Evolutionary conservation across 768 basidiomycete species (phyloP).

Genomic region (Chalciporus chontae): DNA sequence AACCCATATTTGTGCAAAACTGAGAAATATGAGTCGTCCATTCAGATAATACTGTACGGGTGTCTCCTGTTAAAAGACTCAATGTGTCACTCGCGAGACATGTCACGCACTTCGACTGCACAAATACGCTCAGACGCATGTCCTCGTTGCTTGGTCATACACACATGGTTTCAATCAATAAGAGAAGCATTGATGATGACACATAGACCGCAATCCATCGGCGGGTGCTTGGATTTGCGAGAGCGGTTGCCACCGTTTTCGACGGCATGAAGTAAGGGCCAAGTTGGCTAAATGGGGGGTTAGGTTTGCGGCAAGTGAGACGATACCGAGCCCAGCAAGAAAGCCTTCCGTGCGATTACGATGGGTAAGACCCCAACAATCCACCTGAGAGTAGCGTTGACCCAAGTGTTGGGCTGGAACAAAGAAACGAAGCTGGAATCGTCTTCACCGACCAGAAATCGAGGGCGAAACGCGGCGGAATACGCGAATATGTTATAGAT

Average conservation of each 20-base stretch:
- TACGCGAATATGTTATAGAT: constrained; percentile 49
- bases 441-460: constrained; percentile 26
- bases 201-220: constrained; percentile 46
- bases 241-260: constrained; percentile 41
- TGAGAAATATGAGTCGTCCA: constrained; percentile 59
- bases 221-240: constrained; percentile 45
- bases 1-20: constrained; percentile 48
- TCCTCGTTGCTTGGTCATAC: constrained; percentile 30
- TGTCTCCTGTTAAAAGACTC: constrained; percentile 51
- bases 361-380: constrained; percentile 51
- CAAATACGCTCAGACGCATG: constrained; percentile 45
- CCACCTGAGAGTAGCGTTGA: constrained; percentile 46
- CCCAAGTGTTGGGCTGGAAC: constrained; percentile 42
- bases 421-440: constrained; percentile 32
- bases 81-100: neutral
- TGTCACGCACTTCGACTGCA: constrained; percentile 57
- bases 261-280: constrained; percentile 48
- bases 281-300: constrained; percentile 37
- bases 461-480: constrained; percentile 48
- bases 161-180: constrained; percentile 39
- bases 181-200: constrained; percentile 42
- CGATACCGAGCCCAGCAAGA: no score
- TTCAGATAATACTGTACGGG: constrained; percentile 71
- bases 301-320: neutral
- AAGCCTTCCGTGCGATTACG: no score